These are phyloP conservation scores for Daedalea quercina DNA, from an alignment of 768 basidiomycete genomes.

Conservation along the genomic window DNA sequence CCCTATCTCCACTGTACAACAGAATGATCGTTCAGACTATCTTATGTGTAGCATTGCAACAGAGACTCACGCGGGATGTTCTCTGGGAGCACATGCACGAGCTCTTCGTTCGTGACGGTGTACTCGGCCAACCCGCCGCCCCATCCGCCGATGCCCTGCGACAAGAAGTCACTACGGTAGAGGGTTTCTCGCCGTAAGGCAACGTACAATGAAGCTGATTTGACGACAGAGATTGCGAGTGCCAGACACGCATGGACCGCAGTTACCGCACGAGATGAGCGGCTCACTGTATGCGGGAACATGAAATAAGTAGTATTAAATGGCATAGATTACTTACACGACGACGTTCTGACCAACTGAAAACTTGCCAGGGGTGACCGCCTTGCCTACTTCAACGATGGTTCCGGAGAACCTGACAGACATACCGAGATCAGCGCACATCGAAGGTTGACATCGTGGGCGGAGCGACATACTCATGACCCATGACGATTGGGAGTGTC, in stretches of 20 bases:
- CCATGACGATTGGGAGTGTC: constrained; percentile 34
- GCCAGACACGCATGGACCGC: constrained; percentile 27
- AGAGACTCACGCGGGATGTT: constrained; percentile 28
- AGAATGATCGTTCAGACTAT: too few relatives aligned
- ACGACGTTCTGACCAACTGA: constrained; percentile 14
- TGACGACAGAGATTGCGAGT: constrained; percentile 29
- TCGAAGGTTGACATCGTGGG: background rate
- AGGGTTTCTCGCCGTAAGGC: too few relatives aligned
- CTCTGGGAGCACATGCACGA: constrained; percentile 33
- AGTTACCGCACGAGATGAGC: constrained; percentile 34
- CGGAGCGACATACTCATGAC: constrained; percentile 33
- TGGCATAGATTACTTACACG: constrained; percentile 6
- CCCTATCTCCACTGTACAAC: constrained; percentile 35
- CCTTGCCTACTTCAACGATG: constrained; percentile 14
- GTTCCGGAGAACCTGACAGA: constrained; percentile 15
- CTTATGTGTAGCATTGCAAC: too few relatives aligned
- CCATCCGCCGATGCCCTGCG: constrained; percentile 30
- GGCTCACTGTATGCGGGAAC: constrained; percentile 30
- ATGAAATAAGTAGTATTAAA: background rate
- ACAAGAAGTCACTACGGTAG: background rate
- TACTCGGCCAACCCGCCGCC: constrained; percentile 42
- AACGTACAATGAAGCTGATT: constrained; percentile 30
- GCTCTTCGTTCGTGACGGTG: constrained; percentile 26
- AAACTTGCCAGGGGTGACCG: constrained; percentile 7
- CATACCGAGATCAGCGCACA: background rate